A percentile compares a stretch with the other conserved stretches of the same genome.
phyloP scores from a whole-genome alignment of 345 rosid species.

The Fremontodendron californicum region DNA sequence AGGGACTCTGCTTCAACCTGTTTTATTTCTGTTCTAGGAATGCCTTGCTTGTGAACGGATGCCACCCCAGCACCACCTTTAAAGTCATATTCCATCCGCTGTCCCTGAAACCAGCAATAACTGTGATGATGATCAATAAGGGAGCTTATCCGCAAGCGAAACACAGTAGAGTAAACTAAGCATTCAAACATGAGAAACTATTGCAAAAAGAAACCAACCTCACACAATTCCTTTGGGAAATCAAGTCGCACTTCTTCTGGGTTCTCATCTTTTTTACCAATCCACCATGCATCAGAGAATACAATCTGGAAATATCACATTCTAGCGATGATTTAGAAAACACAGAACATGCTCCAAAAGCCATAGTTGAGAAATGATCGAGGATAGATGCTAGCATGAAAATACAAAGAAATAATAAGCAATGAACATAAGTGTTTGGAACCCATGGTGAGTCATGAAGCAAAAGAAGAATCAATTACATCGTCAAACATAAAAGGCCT shows the following conservation, averaged over 20 bases:
- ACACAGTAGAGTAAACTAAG: background rate
- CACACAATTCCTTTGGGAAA: slow-evolving; percentile 64
- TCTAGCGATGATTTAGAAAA: background rate
- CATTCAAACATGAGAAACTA: slow-evolving; percentile 4
- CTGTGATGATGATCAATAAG: background rate
- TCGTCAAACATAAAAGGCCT: background rate
- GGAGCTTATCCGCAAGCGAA: slow-evolving; percentile 2
- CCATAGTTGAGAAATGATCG: background rate
- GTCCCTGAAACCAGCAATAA: slow-evolving; percentile 44
- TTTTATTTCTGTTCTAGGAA: slow-evolving; percentile 36
- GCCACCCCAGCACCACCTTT: slow-evolving; percentile 69
- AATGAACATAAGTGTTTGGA: background rate
- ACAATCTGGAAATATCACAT: slow-evolving; percentile 54
- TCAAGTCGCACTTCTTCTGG: slow-evolving; percentile 73
- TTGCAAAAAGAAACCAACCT: slow-evolving; percentile 44
- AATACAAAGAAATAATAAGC: background rate
- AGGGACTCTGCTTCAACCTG: slow-evolving; percentile 40
- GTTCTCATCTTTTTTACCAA: slow-evolving; percentile 84
- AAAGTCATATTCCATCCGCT: slow-evolving; percentile 50
- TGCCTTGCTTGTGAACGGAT: slow-evolving; percentile 26
- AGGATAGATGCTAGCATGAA: background rate
- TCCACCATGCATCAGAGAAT: slow-evolving; percentile 96
- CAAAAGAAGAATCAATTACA: background rate
- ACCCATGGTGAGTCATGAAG: background rate
- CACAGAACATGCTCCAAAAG: background rate